phyloP scores from a whole-genome alignment of 2,329 filamentous ascomycete genomes.

The Claviceps capensis region DNA sequence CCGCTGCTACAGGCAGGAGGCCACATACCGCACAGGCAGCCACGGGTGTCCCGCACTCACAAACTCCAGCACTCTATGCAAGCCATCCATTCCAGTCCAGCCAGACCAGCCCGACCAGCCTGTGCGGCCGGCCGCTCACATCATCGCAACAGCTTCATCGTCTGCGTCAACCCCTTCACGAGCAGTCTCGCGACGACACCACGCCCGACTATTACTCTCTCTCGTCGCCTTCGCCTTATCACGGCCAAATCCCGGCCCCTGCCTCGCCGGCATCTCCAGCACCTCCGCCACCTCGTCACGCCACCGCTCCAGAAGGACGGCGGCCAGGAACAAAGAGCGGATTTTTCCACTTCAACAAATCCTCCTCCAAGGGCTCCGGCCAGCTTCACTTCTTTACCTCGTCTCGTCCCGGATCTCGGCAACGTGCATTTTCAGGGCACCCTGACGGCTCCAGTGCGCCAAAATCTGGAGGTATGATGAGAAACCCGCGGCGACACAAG shows the following conservation, averaged over 20 bases:
- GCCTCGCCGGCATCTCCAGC: slow-evolving; percentile 6
- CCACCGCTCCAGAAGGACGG: background rate
- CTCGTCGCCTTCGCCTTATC: slow-evolving; percentile 12
- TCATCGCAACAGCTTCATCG: slow-evolving; percentile 5
- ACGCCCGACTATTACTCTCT: slow-evolving; percentile 9
- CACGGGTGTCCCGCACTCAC: slow-evolving; percentile 8
- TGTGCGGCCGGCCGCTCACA: slow-evolving; percentile 7
- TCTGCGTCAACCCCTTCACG: slow-evolving; percentile 9
- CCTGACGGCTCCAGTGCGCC: slow-evolving; percentile 17
- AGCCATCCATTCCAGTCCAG: too few relatives aligned
- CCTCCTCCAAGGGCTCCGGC: slow-evolving; percentile 27
- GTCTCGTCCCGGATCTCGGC: slow-evolving; percentile 23
- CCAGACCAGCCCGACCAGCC: background rate
- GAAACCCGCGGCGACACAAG: background rate
- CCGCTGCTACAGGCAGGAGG: slow-evolving; percentile 22
- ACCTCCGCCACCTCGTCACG: slow-evolving; percentile 4
- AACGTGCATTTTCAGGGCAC: slow-evolving; percentile 25
- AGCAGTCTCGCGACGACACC: slow-evolving; percentile 11
- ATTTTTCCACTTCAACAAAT: slow-evolving; percentile 39
- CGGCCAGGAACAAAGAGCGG: slow-evolving; percentile 31
- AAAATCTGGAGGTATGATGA: slow-evolving; percentile 23
- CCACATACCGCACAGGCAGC: slow-evolving; percentile 9
- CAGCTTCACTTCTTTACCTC: slow-evolving; percentile 13
- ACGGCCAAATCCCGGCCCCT: slow-evolving; percentile 2
- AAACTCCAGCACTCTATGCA: background rate